phyloP scores from a whole-genome alignment of 495 filamentous ascomycete genomes.

The Mytilinidion resinicola region DNA sequence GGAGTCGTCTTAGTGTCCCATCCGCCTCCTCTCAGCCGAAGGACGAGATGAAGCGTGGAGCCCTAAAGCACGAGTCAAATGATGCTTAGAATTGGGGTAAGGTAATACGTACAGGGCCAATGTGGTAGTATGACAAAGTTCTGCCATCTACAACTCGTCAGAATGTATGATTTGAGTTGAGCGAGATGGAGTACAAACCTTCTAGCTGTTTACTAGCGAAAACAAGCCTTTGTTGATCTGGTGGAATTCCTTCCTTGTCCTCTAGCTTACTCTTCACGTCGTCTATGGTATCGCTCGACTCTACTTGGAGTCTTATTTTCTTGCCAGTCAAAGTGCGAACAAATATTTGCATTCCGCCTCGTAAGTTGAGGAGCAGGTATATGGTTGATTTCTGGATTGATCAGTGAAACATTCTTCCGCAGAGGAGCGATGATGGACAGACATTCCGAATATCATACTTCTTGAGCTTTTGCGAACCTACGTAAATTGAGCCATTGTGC shows the following conservation, averaged over 20 bases:
- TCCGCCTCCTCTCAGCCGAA: not conserved
- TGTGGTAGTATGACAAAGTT: constrained; percentile 2
- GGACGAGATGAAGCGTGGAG: constrained; percentile 5
- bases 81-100: not conserved
- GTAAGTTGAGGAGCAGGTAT: not conserved
- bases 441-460: not conserved
- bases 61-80: not conserved
- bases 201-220: not conserved
- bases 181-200: not conserved
- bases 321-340: constrained; percentile 3
- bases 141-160: not conserved
- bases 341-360: constrained; percentile 1
- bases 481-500: no score
- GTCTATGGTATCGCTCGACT: not conserved
- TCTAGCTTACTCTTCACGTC: constrained; percentile 1
- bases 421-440: not conserved
- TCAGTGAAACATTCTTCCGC: not conserved
- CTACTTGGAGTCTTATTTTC: not conserved
- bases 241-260: not conserved
- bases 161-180: not conserved
- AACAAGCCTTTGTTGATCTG: not conserved
- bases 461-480: not conserved
- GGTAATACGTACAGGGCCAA: not conserved
- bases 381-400: constrained; percentile 62
- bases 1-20: no score